A percentile compares a stretch with the other conserved stretches of the same genome.
phyloP scores from a whole-genome alignment of 1,284 basidiomycete genomes.

The Stereum hirsutum region DNA sequence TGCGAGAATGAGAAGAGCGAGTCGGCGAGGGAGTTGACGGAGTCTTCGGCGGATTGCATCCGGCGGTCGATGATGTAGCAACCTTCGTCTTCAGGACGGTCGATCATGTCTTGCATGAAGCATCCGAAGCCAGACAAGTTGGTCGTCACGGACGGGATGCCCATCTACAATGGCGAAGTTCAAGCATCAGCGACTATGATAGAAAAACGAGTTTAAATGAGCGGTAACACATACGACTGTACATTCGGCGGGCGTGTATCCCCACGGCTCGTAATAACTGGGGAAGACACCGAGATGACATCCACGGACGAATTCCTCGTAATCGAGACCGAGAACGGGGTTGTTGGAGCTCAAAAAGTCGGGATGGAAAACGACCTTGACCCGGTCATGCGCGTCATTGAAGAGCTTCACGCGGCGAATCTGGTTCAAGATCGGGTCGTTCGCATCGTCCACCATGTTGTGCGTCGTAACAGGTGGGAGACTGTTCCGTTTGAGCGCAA shows the following conservation, averaged over 20 bases:
- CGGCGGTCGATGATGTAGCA: slow-evolving; percentile 96
- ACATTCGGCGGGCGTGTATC: slow-evolving; percentile 81
- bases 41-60: slow-evolving; percentile 85
- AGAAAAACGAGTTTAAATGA: slow-evolving; percentile 2
- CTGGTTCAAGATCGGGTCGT: slow-evolving; percentile 92
- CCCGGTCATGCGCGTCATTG: slow-evolving; percentile 76
- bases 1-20: slow-evolving; percentile 74
- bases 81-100: slow-evolving; percentile 78
- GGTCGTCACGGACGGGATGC: slow-evolving; percentile 94
- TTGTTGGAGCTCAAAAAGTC: slow-evolving; percentile 98
- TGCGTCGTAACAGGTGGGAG: slow-evolving; percentile 93
- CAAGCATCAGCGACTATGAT: slow-evolving; percentile 8
- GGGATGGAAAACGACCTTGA: slow-evolving; percentile 97
- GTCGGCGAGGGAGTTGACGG: slow-evolving; percentile 70
- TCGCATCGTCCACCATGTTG: slow-evolving; percentile 93
- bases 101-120: slow-evolving; percentile 99
- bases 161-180: slow-evolving; percentile 55
- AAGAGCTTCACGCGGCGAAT: slow-evolving; percentile 90
- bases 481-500: slow-evolving; percentile 90
- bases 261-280: slow-evolving; percentile 94
- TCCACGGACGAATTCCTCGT: slow-evolving; percentile 97
- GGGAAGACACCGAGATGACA: slow-evolving; percentile 98
- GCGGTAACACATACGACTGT: slow-evolving; percentile 74
- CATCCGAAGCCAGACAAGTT: slow-evolving; percentile 97
- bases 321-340: slow-evolving; percentile 93